phyloP scores from a whole-genome alignment of 345 rosid species.

The Passiflora organensis region DNA sequence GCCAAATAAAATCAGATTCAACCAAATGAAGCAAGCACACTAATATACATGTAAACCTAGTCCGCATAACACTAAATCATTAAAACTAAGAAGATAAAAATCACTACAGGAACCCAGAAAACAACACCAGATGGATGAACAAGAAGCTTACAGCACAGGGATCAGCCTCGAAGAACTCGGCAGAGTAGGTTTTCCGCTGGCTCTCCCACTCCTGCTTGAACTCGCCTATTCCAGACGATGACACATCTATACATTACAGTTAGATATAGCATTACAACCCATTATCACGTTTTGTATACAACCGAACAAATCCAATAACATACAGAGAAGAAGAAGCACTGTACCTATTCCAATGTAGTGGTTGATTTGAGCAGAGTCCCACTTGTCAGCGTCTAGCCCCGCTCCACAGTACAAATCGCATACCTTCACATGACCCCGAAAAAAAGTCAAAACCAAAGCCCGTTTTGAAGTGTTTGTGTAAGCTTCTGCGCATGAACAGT shows the following conservation, averaged over 20 bases:
- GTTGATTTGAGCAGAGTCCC: slow-evolving; percentile 68
- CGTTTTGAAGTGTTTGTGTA: neutral
- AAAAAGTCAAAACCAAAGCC: neutral
- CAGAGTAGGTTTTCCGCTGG: slow-evolving; percentile 49
- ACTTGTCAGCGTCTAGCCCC: slow-evolving; percentile 57
- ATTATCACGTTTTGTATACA: too few relatives aligned
- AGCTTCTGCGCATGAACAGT: too few relatives aligned
- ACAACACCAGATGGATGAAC: neutral
- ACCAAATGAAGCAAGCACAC: neutral
- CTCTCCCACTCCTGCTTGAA: slow-evolving; percentile 77
- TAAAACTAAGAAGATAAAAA: too few relatives aligned
- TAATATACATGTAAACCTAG: neutral
- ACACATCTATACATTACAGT: slow-evolving; percentile 34
- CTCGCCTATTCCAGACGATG: slow-evolving; percentile 55
- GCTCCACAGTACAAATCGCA: slow-evolving; percentile 88
- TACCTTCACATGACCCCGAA: slow-evolving; percentile 51
- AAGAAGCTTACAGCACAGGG: slow-evolving; percentile 55
- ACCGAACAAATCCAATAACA: too few relatives aligned
- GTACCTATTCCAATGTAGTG: slow-evolving; percentile 83
- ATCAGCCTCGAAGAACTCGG: slow-evolving; percentile 80
- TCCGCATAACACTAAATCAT: too few relatives aligned
- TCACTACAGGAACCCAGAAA: neutral
- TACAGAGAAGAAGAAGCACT: neutral
- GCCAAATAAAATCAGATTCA: neutral
- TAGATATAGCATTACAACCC: too few relatives aligned